A percentile compares a stretch with the other conserved stretches of the same genome.
These are phyloP conservation scores for Funneliformis geosporum DNA, from an alignment of 192 early-diverging fungal species.

Conservation along the genomic window DNA sequence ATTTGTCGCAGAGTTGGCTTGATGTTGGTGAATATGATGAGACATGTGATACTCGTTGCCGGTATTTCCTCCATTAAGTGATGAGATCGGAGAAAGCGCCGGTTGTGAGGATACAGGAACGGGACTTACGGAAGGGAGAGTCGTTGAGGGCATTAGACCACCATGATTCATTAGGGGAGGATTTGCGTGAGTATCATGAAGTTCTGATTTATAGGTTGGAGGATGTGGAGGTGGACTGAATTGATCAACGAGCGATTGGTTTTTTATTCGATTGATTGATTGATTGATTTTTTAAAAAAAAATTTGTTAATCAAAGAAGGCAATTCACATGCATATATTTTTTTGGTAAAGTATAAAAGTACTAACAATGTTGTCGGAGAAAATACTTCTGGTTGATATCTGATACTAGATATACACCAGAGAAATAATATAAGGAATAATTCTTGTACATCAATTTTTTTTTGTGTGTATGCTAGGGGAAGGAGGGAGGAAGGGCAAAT, in stretches of 20 bases:
- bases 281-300: background rate
- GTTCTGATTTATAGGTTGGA: slow-evolving; percentile 13
- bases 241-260: background rate
- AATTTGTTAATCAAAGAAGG: slow-evolving; percentile 7
- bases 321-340: background rate
- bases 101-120: slow-evolving; percentile 7
- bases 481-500: too few species aligned
- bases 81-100: slow-evolving; percentile 25
- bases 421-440: slow-evolving; percentile 1
- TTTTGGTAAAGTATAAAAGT: slow-evolving; percentile 6
- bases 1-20: background rate
- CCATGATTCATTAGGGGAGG: slow-evolving; percentile 24
- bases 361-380: slow-evolving; percentile 25
- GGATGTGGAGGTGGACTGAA: slow-evolving; percentile 12
- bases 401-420: slow-evolving; percentile 22
- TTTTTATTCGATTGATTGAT: background rate
- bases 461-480: background rate
- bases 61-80: slow-evolving; percentile 21
- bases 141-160: slow-evolving; percentile 22
- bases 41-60: slow-evolving; percentile 33
- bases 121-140: slow-evolving; percentile 21
- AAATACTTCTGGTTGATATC: slow-evolving; percentile 24
- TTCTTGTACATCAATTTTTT: background rate
- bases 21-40: slow-evolving; percentile 27
- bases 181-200: slow-evolving; percentile 10